Base-by-base conservation (phyloP, 192 early-diverging fungal species). In the Mortierella alpina region DNA sequence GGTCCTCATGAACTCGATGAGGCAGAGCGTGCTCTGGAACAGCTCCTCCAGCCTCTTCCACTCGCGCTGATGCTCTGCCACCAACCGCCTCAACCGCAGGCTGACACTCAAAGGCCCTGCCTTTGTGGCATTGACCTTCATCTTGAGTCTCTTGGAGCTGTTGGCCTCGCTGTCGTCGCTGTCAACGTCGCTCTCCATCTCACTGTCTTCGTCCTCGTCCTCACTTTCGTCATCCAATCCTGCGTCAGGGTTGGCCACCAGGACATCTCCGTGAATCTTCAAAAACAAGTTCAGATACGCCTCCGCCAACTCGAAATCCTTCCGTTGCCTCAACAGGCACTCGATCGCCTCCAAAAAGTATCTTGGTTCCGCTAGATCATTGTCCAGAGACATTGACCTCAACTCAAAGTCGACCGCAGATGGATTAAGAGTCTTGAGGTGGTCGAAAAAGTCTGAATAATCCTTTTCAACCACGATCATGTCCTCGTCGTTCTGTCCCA, bases 231-330 rank as follows among this genome's bases (percentile, higher is more conserved):
- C 81, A 61, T 85, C 75, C 20, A 84, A 66, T 61, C 89, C 67
- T 6, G 73, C 62, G 59, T 84, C 85, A 0, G 86, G 76, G 65
- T 93, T 92, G 15, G 86, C 84, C 45, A 89, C 81, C 64, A 97
- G 82, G 15, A 95, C 74, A 70, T 95, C 94, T 17, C 91, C 92
- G 82, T 96, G 94, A 49, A 95, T 92, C 69, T 86, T 87, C 60
- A 97, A 70, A 73, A 96, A 95, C 45, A 92, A 89, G 22, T 89
- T 88, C 60, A 98, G 59, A 64, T 90, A 94, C 9, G 92, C 89
- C 85, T 97, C 90, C 10, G 87, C 88, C 75, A 96, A 84, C 77
- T 99, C 97, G 85, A 95, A 99, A 73, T 97, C 95, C 42, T 86
- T 88, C 64, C 91, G 86, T 9, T 87, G 84, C 59, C 83, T 72